Evolutionary conservation across 139 green algal species (phyloP), one percentile per base, ranked within the genome.

Genomic region (Chlamydomonas sp.): DNA sequence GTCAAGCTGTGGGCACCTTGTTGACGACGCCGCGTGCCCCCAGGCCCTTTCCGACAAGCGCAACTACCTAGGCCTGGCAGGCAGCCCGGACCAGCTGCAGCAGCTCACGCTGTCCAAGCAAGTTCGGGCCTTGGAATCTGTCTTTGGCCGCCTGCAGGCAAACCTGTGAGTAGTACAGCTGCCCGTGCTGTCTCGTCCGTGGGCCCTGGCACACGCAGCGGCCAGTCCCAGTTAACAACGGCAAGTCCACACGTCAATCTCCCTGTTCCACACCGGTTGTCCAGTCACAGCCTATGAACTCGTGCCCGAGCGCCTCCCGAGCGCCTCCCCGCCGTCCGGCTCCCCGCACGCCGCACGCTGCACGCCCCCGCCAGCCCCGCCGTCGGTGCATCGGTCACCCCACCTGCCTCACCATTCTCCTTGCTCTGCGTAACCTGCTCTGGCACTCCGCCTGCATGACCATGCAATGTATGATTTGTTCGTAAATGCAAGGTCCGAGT

Each of bases 101-200:
- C 63, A 67, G 17, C 83, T 88, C 15, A 74, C 82, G n/a, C 49
- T 82, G 18, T 63, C 73, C 9, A 88, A 88, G 57, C 83, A 82
- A 63, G n/a, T 31, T 2, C 31, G 63, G 2, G 83, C 83, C 1
- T 63, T 88, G 6, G 83, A 88, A 57, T 62, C 83, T 2, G 83
- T 81, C 10, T 82, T 88, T n/a, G 74, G 73, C 2, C 83, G 83
- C 3, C 73, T 88, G 49, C 73, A 81, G 18, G 6, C 31, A 15
- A 76, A 76, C 57, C 63, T 88, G 83, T 88, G 49, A 77, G 83
- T 59, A 5, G 10, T 71, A 58, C 76, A 80, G 7, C 4, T 8
- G n/a, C n/a, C n/a, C 7, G 4, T 5, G n/a, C 4, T 61, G 73
- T 62, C n/a, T n/a, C 15, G n/a, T 31, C n/a, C n/a, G n/a, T 12